Percentiles rank a stretch among this genome's conserved stretches.
Conservation (phyloP, 2,329 filamentous ascomycete species). For the Neofusicoccum umdonicola region DNA sequence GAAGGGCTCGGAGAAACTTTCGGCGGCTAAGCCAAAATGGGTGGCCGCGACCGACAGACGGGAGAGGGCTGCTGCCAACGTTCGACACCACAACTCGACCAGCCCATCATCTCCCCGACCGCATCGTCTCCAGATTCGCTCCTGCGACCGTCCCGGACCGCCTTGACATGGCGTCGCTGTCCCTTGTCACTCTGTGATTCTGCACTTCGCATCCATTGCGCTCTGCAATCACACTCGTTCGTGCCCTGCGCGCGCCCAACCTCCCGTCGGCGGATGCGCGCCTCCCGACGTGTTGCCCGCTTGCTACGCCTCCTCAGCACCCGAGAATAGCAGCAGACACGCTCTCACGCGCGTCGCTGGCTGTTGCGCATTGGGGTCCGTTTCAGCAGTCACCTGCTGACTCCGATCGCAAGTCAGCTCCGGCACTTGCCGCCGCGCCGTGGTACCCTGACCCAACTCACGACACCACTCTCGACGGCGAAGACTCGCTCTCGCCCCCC, state of each 20-base stretch:
- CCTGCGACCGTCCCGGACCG: conserved; percentile 6
- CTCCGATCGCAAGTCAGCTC: conserved; percentile 25
- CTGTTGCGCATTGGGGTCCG: conserved; percentile 13
- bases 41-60: conserved; percentile 1
- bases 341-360: not conserved
- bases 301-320: not conserved
- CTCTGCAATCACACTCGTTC: conserved; percentile 16
- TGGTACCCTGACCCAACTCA: conserved; percentile 16
- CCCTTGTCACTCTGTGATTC: conserved; percentile 13
- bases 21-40: conserved; percentile 14
- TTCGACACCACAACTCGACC: conserved; percentile 18
- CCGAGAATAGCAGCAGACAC: conserved; percentile 7
- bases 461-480: conserved; percentile 1
- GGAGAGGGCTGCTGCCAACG: conserved; percentile 1
- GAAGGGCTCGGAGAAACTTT: conserved; percentile 17
- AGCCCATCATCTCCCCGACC: conserved; percentile 16
- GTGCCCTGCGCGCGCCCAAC: conserved; percentile 18
- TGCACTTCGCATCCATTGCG: conserved; percentile 8
- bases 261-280: conserved; percentile 16
- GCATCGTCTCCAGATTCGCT: conserved; percentile 14
- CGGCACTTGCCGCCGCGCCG: conserved; percentile 28
- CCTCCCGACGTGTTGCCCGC: not conserved
- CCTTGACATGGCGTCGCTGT: conserved; percentile 14
- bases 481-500: not conserved
- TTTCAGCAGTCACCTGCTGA: conserved; percentile 18